A percentile compares a stretch with the other conserved stretches of the same genome.
phyloP scores from a whole-genome alignment of 1,139 yeast species.

The Chernovozyma sophiae-reginae region DNA sequence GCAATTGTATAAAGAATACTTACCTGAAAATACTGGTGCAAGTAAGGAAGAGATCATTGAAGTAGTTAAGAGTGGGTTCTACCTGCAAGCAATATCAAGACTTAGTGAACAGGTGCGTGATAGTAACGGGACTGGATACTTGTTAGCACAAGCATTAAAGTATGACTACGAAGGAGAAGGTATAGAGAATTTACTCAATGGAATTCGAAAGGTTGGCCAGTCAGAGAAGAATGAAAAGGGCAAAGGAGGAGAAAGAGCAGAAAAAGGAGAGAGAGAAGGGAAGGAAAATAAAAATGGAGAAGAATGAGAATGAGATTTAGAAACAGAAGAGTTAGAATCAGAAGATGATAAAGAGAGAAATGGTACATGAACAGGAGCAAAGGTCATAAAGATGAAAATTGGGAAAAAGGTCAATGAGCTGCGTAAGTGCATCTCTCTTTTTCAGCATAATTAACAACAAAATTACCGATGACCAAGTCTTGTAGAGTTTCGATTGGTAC shows the following conservation, averaged over 20 bases:
- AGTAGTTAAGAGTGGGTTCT: slow-evolving; percentile 52
- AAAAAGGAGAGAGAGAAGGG: not conserved
- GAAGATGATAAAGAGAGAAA: too few species aligned
- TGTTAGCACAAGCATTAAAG: slow-evolving; percentile 50
- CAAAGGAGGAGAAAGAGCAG: not conserved
- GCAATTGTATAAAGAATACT: slow-evolving; percentile 30
- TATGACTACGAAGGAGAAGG: slow-evolving; percentile 58
- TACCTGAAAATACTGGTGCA: slow-evolving; percentile 39
- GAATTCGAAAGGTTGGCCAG: slow-evolving; percentile 35
- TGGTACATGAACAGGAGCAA: too few species aligned
- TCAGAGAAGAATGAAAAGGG: slow-evolving; percentile 13
- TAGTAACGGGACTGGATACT: slow-evolving; percentile 46
- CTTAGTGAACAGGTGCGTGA: slow-evolving; percentile 41
- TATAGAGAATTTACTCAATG: slow-evolving; percentile 47
- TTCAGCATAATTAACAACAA: too few species aligned
- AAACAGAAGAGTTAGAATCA: too few species aligned
- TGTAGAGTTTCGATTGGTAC: too few species aligned
- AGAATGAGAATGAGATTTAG: too few species aligned
- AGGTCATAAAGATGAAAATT: too few species aligned
- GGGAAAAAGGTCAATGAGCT: too few species aligned
- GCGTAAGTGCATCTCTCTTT: too few species aligned
- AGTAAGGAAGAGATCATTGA: slow-evolving; percentile 37
- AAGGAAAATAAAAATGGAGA: too few species aligned
- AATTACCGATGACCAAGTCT: too few species aligned
- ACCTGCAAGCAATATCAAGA: slow-evolving; percentile 42